phyloP scores from a whole-genome alignment of 805 yeast genomes.

The Komagataella kurtzmanii region DNA sequence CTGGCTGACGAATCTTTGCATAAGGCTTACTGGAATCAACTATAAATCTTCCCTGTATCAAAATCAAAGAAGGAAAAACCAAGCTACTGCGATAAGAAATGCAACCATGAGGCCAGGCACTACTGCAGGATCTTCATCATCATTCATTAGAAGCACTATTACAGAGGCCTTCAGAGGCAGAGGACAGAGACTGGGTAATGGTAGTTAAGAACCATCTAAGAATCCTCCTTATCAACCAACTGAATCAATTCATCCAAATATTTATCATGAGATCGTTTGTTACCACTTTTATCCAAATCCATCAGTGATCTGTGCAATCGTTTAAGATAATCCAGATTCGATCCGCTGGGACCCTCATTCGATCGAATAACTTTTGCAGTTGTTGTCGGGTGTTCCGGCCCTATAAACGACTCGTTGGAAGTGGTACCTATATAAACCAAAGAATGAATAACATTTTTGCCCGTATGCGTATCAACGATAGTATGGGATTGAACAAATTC shows the following conservation, averaged over 20 bases:
- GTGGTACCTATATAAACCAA: slow-evolving; percentile 74
- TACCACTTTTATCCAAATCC: slow-evolving; percentile 20
- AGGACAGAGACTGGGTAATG: slow-evolving; percentile 23
- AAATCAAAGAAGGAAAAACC: slow-evolving; percentile 4
- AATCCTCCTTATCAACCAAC: background rate
- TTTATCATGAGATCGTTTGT: slow-evolving; percentile 17
- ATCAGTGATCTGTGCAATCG: slow-evolving; percentile 36
- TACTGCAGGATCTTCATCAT: slow-evolving; percentile 4
- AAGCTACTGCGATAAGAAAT: slow-evolving; percentile 5
- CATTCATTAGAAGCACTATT: slow-evolving; percentile 7
- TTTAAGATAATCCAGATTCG: slow-evolving; percentile 57
- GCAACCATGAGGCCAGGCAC: slow-evolving; percentile 6
- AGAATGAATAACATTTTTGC: slow-evolving; percentile 34
- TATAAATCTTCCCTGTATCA: slow-evolving; percentile 15
- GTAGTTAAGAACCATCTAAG: background rate
- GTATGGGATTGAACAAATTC: slow-evolving; percentile 16
- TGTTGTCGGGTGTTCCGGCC: slow-evolving; percentile 50
- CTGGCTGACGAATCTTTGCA: slow-evolving; percentile 21
- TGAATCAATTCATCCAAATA: slow-evolving; percentile 21
- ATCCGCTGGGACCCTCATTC: slow-evolving; percentile 71
- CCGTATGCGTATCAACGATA: slow-evolving; percentile 11
- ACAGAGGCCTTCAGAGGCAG: slow-evolving; percentile 18
- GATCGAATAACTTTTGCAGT: slow-evolving; percentile 50
- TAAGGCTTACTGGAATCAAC: slow-evolving; percentile 16
- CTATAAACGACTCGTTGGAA: slow-evolving; percentile 71